Evolutionary conservation across 768 basidiomycete genomes (phyloP).

Genomic region (Mycena haematopus): DNA sequence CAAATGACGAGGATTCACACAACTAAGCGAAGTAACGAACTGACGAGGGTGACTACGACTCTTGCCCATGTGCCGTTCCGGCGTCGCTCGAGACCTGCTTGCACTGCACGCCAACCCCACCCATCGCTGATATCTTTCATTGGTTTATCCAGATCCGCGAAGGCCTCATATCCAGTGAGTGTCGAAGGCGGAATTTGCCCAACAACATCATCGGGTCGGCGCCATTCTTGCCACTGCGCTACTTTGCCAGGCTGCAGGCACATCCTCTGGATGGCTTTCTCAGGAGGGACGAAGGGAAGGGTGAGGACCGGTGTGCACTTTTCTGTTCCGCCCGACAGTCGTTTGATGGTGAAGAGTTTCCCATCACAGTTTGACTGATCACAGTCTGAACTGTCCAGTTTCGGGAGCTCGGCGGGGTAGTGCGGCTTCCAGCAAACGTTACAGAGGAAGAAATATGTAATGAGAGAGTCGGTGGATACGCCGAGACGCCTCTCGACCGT

Average conservation of each 20-base stretch:
- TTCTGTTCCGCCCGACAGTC: slow-evolving; percentile 6
- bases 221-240: slow-evolving; percentile 36
- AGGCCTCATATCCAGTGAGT: slow-evolving; percentile 17
- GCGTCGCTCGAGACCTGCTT: background rate
- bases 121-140: slow-evolving; percentile 36
- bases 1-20: too few relatives aligned
- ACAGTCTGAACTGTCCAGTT: slow-evolving; percentile 1
- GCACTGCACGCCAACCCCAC: slow-evolving; percentile 21
- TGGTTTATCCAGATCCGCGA: slow-evolving; percentile 14
- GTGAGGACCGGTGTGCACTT: slow-evolving; percentile 32
- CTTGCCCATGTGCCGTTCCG: background rate
- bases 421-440: slow-evolving; percentile 32
- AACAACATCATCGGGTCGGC: slow-evolving; percentile 26
- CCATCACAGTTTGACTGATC: slow-evolving; percentile 23
- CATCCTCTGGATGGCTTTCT: slow-evolving; percentile 26
- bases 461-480: slow-evolving; percentile 27
- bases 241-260: slow-evolving; percentile 4
- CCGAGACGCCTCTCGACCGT: slow-evolving; percentile 34
- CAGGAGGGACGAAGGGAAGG: slow-evolving; percentile 31
- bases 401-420: slow-evolving; percentile 18
- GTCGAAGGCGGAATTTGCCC: slow-evolving; percentile 22
- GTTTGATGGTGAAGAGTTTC: slow-evolving; percentile 25
- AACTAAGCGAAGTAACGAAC: too few relatives aligned
- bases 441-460: slow-evolving; percentile 32
- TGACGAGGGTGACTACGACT: too few relatives aligned